A percentile compares a stretch with the other conserved stretches of the same genome.
Conservation (phyloP, 306 rosid genomes). For the Delonix regia region DNA sequence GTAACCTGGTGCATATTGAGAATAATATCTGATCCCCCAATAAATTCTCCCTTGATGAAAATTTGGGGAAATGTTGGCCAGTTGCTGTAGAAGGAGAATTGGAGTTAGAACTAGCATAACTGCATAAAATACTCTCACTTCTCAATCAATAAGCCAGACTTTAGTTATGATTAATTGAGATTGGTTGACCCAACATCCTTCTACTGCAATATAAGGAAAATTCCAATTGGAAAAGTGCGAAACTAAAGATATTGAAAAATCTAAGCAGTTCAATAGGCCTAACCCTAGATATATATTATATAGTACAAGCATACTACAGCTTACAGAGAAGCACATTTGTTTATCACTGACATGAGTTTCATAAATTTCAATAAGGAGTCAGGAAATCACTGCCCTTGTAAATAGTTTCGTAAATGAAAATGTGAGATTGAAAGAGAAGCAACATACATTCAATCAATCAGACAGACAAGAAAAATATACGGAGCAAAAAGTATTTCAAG, state of each 20-base stretch:
- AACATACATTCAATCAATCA: background rate
- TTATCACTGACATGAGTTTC: background rate
- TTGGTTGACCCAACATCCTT: background rate
- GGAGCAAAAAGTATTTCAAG: background rate
- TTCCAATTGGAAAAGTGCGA: background rate
- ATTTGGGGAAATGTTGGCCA: conserved; percentile 97
- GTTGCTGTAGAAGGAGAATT: conserved; percentile 46
- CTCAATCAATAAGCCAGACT: background rate
- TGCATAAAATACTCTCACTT: background rate
- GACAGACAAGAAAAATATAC: background rate
- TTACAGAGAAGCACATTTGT: background rate
- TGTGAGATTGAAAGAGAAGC: background rate
- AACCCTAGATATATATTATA: background rate
- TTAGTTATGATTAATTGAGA: background rate
- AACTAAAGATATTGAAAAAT: background rate
- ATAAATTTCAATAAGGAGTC: background rate
- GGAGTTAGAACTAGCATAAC: conserved; percentile 5
- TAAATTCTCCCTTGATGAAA: conserved; percentile 90
- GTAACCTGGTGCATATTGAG: conserved; percentile 86
- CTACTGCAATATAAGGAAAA: background rate
- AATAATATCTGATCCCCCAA: conserved; percentile 91
- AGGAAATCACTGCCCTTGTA: background rate
- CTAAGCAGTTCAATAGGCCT: background rate
- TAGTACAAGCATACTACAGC: background rate
- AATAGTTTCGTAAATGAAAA: background rate